Conservation (phyloP, 2,329 filamentous ascomycete species). For the Xylariaceae sp. region DNA sequence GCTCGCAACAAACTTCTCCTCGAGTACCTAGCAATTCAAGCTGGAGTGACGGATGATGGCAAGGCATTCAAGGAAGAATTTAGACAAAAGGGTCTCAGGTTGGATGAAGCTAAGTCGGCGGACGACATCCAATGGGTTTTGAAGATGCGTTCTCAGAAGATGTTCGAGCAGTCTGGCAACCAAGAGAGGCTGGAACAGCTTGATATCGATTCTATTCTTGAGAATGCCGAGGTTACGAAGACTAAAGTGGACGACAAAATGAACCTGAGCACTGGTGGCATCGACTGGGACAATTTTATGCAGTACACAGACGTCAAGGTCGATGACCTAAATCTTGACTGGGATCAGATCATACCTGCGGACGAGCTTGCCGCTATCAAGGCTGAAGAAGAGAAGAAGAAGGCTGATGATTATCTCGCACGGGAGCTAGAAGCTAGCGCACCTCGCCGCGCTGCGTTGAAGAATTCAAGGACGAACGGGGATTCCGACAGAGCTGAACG, state of each 20-base stretch:
- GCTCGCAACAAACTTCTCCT: slow-evolving; percentile 97
- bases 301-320: slow-evolving; percentile 98
- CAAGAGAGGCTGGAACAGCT: slow-evolving; percentile 96
- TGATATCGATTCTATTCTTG: slow-evolving; percentile 95
- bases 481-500: slow-evolving; percentile 69
- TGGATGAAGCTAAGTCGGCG: slow-evolving; percentile 83
- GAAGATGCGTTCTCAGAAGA: slow-evolving; percentile 97
- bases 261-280: slow-evolving; percentile 84
- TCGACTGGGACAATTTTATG: slow-evolving; percentile 89
- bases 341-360: slow-evolving; percentile 98
- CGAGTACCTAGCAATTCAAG: slow-evolving; percentile 96
- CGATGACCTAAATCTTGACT: slow-evolving; percentile 78
- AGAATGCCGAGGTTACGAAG: slow-evolving; percentile 96
- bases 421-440: slow-evolving; percentile 84
- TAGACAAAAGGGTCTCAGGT: slow-evolving; percentile 75
- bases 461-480: slow-evolving; percentile 55
- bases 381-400: slow-evolving; percentile 82
- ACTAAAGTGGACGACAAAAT: slow-evolving; percentile 95
- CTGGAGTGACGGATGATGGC: slow-evolving; percentile 94
- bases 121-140: slow-evolving; percentile 96
- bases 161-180: slow-evolving; percentile 97
- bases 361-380: slow-evolving; percentile 90
- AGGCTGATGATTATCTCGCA: slow-evolving; percentile 81
- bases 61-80: slow-evolving; percentile 78
- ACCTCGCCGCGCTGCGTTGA: slow-evolving; percentile 74